Evolutionary conservation across 2,329 filamentous ascomycete species (phyloP).

Genomic region (Monilinia laxa): DNA sequence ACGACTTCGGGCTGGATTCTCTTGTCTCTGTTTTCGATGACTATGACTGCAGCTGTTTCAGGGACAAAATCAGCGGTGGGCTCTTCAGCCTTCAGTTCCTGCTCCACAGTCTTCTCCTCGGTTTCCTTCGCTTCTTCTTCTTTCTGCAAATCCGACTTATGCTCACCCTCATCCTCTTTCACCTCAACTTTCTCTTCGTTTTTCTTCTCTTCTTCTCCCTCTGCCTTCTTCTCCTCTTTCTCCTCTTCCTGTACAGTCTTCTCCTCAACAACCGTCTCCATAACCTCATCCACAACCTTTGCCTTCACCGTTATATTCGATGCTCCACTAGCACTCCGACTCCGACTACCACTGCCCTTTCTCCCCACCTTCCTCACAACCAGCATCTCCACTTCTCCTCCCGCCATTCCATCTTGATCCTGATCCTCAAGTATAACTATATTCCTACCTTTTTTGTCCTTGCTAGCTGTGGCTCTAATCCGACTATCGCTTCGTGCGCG

Average conservation of each 20-base stretch:
- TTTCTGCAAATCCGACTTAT: slow-evolving; percentile 16
- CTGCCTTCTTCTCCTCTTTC: slow-evolving; percentile 22
- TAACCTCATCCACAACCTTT: not conserved
- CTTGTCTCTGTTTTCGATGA: not conserved
- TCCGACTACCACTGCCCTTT: not conserved
- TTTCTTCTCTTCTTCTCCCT: not conserved
- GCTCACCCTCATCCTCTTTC: slow-evolving; percentile 23
- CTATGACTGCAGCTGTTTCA: not conserved
- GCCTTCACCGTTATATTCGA: slow-evolving; percentile 5
- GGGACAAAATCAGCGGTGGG: slow-evolving; percentile 1
- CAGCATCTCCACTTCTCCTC: slow-evolving; percentile 15
- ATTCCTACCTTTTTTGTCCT: slow-evolving; percentile 16
- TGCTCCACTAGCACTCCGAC: not conserved
- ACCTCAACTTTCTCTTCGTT: slow-evolving; percentile 16
- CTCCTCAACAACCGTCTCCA: slow-evolving; percentile 18
- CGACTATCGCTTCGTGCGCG: slow-evolving; percentile 7
- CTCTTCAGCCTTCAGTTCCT: slow-evolving; percentile 21
- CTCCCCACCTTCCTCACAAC: slow-evolving; percentile 8
- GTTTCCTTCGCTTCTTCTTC: slow-evolving; percentile 1
- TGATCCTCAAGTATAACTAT: slow-evolving; percentile 2
- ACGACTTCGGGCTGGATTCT: not conserved
- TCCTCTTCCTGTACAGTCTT: slow-evolving; percentile 16
- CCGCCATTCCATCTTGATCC: slow-evolving; percentile 14
- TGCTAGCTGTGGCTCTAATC: slow-evolving; percentile 15
- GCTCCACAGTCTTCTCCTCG: slow-evolving; percentile 18